Evolutionary conservation across 2,329 filamentous ascomycete genomes (phyloP), one percentile per base, ranked within the genome.

Genomic region (Diaporthe australafricana): DNA sequence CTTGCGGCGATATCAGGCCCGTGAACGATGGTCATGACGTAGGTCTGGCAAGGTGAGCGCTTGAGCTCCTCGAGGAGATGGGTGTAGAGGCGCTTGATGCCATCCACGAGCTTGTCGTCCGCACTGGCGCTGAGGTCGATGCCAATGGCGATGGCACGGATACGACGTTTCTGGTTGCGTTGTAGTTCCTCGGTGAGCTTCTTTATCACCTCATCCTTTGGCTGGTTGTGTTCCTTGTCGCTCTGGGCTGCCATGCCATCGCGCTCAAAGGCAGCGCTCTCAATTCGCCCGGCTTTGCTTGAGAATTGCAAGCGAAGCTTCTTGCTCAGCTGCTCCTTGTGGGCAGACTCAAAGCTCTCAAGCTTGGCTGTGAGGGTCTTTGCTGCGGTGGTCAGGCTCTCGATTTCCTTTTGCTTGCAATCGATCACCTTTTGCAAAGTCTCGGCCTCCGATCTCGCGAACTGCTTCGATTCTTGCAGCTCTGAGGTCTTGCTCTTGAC

Each of bases 51-150:
- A 42, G 25, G 50, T 2, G 65, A 22, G 6, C 12, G 3, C 38
- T 47, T 30, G 11, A 68, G 52, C 7, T 55, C 5, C 38, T 22
- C 12, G 11, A 68, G 40, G 3, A 68, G 27, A 11, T 68, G 65
- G 4, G 20, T n/a, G 11, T 68, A 68, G 3, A 68, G 17, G 9
- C 38, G 27, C 38, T 56, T 68, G 50, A 68, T 52, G 7, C 65
- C 65, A 0, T 25, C 65, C n/a, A 40, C 40, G 35, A 68, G 65
- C 4, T 35, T 47, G 30, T 50, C 52, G 11, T 50, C 50, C 1
- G 52, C 50, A n/a, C 65, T 68, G 7, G 50, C 65, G 38, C 65
- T 68, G 38, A 68, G 38, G 22, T 68, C 65, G 16, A 68, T 47
- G 27, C 20, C 38, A 32, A 68, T 56, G 50, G 50, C 65, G 5